These are phyloP conservation scores for Przewalskia tangutica DNA, from an alignment of 257 asterid genomes.

Conservation along the genomic window DNA sequence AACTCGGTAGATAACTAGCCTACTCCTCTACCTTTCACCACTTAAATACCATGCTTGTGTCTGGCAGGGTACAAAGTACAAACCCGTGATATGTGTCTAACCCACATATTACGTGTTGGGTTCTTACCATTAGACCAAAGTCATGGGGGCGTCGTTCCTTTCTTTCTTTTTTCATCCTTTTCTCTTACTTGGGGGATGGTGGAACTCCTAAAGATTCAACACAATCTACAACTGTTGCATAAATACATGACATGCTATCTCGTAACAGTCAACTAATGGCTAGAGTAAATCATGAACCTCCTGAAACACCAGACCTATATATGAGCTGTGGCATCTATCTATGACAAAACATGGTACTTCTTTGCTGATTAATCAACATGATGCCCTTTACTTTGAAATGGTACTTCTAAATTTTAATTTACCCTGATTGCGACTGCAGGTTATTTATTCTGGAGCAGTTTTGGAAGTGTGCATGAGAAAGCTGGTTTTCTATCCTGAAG, in stretches of 20 bases:
- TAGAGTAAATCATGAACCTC: not conserved
- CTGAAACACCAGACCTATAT: not conserved
- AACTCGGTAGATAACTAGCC: not conserved
- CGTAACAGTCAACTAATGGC: not conserved
- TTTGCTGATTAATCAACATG: not conserved
- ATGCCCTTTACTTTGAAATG: not conserved
- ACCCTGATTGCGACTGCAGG: conserved; percentile 27
- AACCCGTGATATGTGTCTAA: not conserved
- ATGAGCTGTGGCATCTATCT: not conserved
- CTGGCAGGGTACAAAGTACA: not conserved
- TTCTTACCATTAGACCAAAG: not conserved
- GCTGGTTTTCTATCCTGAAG: conserved; percentile 84
- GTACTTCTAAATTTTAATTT: not conserved
- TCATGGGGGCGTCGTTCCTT: not conserved
- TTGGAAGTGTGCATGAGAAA: conserved; percentile 97
- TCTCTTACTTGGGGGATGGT: not conserved
- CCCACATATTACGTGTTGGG: not conserved
- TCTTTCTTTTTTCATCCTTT: not conserved
- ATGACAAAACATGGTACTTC: not conserved
- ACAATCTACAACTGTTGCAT: not conserved
- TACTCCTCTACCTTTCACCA: not conserved
- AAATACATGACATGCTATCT: not conserved
- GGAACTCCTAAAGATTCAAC: not conserved
- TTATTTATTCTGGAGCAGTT: conserved; percentile 66
- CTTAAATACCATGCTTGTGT: not conserved